Base-by-base conservation (phyloP, 768 basidiomycete genomes). In the Leccinum incarnatum region DNA sequence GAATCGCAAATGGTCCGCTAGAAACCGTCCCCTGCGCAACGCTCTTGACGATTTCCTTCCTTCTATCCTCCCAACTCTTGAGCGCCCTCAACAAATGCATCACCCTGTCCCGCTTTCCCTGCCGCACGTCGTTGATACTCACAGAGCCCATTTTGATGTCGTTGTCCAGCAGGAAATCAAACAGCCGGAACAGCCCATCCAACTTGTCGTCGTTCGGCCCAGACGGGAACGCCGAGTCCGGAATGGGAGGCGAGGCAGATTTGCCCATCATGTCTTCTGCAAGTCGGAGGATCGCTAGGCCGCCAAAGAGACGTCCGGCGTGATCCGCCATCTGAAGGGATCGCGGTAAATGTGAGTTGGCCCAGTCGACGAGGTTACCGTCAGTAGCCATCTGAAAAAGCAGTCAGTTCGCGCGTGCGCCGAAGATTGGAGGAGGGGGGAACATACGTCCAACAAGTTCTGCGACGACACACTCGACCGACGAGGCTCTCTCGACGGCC, bases 121-220 rank as follows among this genome's bases (percentile, higher is more conserved):
- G 83, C 53, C 92, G 80, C 34, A 98, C 81, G 73, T 98, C 96
- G 69, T 96, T 96, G 75, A 97, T 95, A 65, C 91, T 94, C 32
- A 98, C 88, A 60, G 86, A 84, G 9, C 91, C 95, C 79, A 96
- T 91, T 75, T 89, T 89, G 57, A 95, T 86, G 51, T 94, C 94
- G 60, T 93, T 92, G 66, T 95, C 93, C 50, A 98, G 81, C 56
- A 97, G 74, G 74, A 93, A 95, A 74, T 98, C 95, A 74, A 97
- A 96, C 56, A 96, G 76, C 57, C 83, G 80, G 77, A 96, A 95
- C 29, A 96, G 77, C 15, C 94, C 93, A 27, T 93, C 91, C 14
- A 96, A 77, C 63, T 89, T 91, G 63, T 95, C 89, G 68, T 94
- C 89, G 60, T 79, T 78, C 12, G 81, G 74, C 42, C 81, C 82